Base-by-base conservation (phyloP, 768 basidiomycete species). In the Tulasnella sp. region DNA sequence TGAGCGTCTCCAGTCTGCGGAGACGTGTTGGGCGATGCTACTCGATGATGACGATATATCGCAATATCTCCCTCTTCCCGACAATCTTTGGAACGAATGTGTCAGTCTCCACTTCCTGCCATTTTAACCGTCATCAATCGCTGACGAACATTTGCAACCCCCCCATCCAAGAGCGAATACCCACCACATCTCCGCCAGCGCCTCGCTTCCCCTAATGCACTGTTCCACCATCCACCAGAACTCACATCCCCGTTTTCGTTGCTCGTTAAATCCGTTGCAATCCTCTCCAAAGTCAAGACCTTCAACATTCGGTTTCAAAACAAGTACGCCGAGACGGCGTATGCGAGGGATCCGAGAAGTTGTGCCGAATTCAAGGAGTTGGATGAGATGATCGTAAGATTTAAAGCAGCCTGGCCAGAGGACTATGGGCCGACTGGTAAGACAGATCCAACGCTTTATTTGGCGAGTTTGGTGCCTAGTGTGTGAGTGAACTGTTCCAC, bases 41-140 rank as follows among this genome's bases (percentile, higher is more conserved):
- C 71, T 88, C 9, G 87, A 88, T 63, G 86, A 89, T 67, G 76
- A 81, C 61, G 86, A 87, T 65, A 75, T 89, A 19, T 81, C 81
- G 21, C 86, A 88, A 61, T 69, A 86, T 19, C 74, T 88, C 24
- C 85, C 86, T 1, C 73, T 84, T 15, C 76, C 80, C 43, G 76
- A 76, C 7, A 78, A 81, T 38, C 75, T 80, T 30, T 85, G 82
- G 65, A 76, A 83, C 59, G 72, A 75, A 64, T 84, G 84, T 56
- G 84, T 85, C 67, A 64, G 80, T 67, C 41, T 27, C n/a, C n/a
- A 48, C n/a, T 48, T 48, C 47, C 19, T 5, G 5, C 5, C 7
- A 48, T 29, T n/a, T 48, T 48, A 7, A n/a, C 5, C 7, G 7
- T 21, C n/a, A 7, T n/a, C 47, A 5, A 38, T 15, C 19, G 9